Base-by-base conservation (phyloP, 164 flowering plant genomes). In the Macadamia integrifolia region DNA sequence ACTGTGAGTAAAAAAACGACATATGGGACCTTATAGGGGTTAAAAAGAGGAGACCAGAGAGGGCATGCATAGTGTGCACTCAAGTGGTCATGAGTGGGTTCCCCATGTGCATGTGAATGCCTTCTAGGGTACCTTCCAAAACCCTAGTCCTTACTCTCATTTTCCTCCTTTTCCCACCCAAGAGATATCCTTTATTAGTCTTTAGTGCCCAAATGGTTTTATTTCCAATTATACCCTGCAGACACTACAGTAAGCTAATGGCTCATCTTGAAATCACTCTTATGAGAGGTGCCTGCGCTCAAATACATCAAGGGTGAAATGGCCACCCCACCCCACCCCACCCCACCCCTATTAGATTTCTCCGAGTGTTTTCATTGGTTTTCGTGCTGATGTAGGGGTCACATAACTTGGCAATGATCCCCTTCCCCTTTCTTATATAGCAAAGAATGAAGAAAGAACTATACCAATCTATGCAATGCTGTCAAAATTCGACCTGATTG, bases 61-160 rank as follows among this genome's bases (percentile, higher is more conserved):
- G 62, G 58, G 77, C 65, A 65, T 76, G 81, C 74, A 78, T 9
- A 56, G 60, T 18, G 31, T 46, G 66, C 65, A 74, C 71, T 81
- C 43, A 77, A 81, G 70, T 74, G 31, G 40, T 68, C 73, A 71
- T 74, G 66, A 78, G 40, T 71, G 75, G 76, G 60, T 43, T 79
- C 61, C 79, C 78, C 82, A 76, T 75, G 82, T 81, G 81, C 82
- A 76, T 75, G 82, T 81, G 81, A 73, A 60, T 1, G 9, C 50
- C 13, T 46, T 44, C 64, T 65, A 2, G 43, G 30, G 49, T 18
- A 56, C 13, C 18, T 40, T 60, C 61, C 61, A 12, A 68, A 43
- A 1, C 62, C 62, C 63, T 66, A 28, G 46, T 66, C 60, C 35
- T 75, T 66, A 74, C 68, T 55, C 53, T 1, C 57, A 53, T 1